Conservation (phyloP, 371 early-diverging fungal species). For the Umbelopsis sp. region DNA sequence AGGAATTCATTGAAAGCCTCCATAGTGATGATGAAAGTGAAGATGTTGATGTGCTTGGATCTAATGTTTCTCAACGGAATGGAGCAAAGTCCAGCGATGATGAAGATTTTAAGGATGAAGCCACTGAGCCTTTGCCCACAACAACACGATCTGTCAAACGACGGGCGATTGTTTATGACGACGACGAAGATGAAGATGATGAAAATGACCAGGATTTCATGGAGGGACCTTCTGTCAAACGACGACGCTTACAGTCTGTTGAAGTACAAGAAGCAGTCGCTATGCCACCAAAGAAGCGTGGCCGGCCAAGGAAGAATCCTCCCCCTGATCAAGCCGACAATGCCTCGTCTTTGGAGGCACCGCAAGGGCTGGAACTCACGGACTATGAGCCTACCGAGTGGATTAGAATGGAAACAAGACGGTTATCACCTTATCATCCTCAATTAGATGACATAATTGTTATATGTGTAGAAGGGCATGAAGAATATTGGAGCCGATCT, state of each 20-base stretch:
- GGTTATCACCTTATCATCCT: constrained; percentile 69
- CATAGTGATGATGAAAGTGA: constrained; percentile 25
- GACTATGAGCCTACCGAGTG: constrained; percentile 59
- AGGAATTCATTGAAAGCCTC: constrained; percentile 14
- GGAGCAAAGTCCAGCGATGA: background rate
- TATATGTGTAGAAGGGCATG: constrained; percentile 68
- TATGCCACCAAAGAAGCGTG: constrained; percentile 19
- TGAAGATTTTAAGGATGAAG: background rate
- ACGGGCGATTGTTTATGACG: constrained; percentile 20
- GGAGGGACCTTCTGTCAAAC: constrained; percentile 37
- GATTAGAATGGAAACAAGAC: constrained; percentile 59
- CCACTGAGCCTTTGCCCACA: background rate
- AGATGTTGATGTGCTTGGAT: constrained; percentile 26
- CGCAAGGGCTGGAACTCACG: too few relatives aligned
- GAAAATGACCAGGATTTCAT: constrained; percentile 38
- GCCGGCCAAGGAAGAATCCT: constrained; percentile 17
- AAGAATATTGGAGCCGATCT: constrained; percentile 60
- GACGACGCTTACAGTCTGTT: constrained; percentile 28
- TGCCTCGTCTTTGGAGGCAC: constrained; percentile 23
- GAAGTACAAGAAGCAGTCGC: constrained; percentile 21
- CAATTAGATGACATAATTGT: constrained; percentile 70
- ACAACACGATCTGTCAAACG: background rate
- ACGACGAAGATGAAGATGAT: constrained; percentile 33
- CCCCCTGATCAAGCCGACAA: constrained; percentile 23
- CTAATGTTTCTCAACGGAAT: background rate